These are phyloP conservation scores for Stachybotrys chlorohalonatus DNA, from an alignment of 2,329 filamentous ascomycete species.

Conservation along the genomic window DNA sequence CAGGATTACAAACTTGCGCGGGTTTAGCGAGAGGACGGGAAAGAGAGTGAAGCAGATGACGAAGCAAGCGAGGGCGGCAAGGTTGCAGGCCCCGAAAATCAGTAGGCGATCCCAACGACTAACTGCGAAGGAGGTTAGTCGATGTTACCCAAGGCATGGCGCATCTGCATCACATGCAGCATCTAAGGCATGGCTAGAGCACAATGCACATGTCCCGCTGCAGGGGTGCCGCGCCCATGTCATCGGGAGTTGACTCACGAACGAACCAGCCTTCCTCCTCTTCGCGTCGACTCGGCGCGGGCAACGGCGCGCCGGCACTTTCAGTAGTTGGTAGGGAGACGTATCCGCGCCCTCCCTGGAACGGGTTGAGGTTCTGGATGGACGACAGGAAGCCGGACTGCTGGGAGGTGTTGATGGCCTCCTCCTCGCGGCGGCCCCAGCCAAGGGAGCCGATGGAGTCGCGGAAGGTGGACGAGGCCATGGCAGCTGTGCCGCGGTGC, in stretches of 20 bases:
- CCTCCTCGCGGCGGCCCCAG: slow-evolving; percentile 82
- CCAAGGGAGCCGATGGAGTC: slow-evolving; percentile 92
- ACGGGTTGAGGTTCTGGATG: slow-evolving; percentile 80
- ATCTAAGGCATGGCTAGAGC: slow-evolving; percentile 23
- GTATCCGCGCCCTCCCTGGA: slow-evolving; percentile 69
- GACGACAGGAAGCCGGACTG: slow-evolving; percentile 69
- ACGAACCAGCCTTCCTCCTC: slow-evolving; percentile 96
- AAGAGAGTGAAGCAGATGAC: slow-evolving; percentile 87
- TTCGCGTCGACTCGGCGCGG: slow-evolving; percentile 74
- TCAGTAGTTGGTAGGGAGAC: slow-evolving; percentile 84
- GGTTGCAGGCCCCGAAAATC: slow-evolving; percentile 84
- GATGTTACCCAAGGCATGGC: slow-evolving; percentile 30
- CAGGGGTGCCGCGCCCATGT: slow-evolving; percentile 26
- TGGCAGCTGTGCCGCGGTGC: slow-evolving; percentile 23
- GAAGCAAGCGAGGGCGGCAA: slow-evolving; percentile 85
- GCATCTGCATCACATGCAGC: slow-evolving; percentile 32
- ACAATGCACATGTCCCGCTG: slow-evolving; percentile 37
- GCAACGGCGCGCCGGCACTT: slow-evolving; percentile 72
- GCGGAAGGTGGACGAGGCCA: slow-evolving; percentile 84
- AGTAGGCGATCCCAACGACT: slow-evolving; percentile 94
- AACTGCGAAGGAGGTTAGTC: slow-evolving; percentile 50
- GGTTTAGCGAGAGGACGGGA: slow-evolving; percentile 69
- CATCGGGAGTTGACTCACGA: slow-evolving; percentile 54
- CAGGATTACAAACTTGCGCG: slow-evolving; percentile 94
- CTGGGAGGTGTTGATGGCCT: slow-evolving; percentile 62